Conservation (phyloP, 1,284 basidiomycete species). For the Singerocomus inundabilis region DNA sequence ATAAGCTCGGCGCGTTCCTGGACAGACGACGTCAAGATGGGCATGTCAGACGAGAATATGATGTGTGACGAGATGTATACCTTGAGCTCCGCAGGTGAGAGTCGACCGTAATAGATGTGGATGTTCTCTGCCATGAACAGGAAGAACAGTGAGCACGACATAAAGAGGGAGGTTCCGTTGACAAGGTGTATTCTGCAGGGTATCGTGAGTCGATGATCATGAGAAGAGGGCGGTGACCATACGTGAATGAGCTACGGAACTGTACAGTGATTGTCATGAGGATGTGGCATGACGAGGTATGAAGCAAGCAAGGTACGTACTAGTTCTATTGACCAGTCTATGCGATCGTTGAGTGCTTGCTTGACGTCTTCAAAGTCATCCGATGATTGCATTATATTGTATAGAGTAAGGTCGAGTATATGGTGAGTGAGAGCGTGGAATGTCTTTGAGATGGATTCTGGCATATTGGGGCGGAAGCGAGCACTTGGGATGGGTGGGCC, state of each 20-base stretch:
- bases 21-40: neutral
- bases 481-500: neutral
- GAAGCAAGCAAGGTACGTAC: slow-evolving; percentile 9
- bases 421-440: neutral
- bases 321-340: slow-evolving; percentile 25
- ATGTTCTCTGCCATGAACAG: slow-evolving; percentile 24
- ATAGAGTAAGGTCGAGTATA: slow-evolving; percentile 14
- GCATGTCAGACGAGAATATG: neutral
- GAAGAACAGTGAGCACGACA: slow-evolving; percentile 13
- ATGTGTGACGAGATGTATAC: slow-evolving; percentile 5
- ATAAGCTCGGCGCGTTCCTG: slow-evolving; percentile 18
- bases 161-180: slow-evolving; percentile 10
- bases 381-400: slow-evolving; percentile 19
- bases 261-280: slow-evolving; percentile 1
- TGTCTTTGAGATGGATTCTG: neutral
- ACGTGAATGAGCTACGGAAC: slow-evolving; percentile 29
- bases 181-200: slow-evolving; percentile 24
- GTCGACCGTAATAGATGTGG: slow-evolving; percentile 22
- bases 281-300: neutral
- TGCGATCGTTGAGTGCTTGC: slow-evolving; percentile 14
- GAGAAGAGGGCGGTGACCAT: neutral
- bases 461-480: slow-evolving; percentile 1
- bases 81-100: slow-evolving; percentile 27
- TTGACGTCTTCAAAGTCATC: slow-evolving; percentile 24
- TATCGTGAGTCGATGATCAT: slow-evolving; percentile 1